Conservation (phyloP, 129 eudicot genomes). For the Flaveria trinervia region DNA sequence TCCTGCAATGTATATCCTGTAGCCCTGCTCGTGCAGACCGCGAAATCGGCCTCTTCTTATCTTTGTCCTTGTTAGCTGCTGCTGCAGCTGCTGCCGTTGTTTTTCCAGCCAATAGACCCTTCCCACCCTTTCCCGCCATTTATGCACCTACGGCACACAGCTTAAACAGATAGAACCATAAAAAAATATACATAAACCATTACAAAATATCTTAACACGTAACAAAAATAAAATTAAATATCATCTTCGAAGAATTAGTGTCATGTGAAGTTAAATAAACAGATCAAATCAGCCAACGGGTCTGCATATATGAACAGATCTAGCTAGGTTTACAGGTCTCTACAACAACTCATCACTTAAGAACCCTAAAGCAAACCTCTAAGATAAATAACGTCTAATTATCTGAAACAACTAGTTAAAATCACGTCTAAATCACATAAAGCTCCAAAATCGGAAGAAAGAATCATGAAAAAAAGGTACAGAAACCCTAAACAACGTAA, state of each 20-base stretch:
- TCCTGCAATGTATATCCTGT: slow-evolving; percentile 36
- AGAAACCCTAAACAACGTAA: slow-evolving; percentile 1
- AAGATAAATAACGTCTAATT: background rate
- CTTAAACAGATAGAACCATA: background rate
- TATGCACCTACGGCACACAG: slow-evolving; percentile 24
- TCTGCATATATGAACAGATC: slow-evolving; percentile 31
- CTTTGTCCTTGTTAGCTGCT: slow-evolving; percentile 64
- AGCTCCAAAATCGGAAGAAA: background rate
- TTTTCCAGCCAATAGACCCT: slow-evolving; percentile 68
- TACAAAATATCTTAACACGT: background rate
- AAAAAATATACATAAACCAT: background rate
- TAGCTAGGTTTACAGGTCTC: slow-evolving; percentile 2
- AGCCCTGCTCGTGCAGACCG: slow-evolving; percentile 73
- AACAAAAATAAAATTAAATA: background rate
- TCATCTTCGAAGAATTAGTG: slow-evolving; percentile 5
- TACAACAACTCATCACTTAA: background rate
- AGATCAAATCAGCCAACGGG: slow-evolving; percentile 8
- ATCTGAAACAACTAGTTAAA: background rate
- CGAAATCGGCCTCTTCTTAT: slow-evolving; percentile 64
- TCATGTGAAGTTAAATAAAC: background rate
- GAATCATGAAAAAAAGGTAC: background rate
- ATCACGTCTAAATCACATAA: slow-evolving; percentile 8
- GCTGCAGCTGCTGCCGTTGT: slow-evolving; percentile 63
- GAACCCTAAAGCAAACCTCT: slow-evolving; percentile 27
- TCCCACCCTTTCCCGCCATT: slow-evolving; percentile 89